Conservation (phyloP, 352 stramenopile species). For the Phytophthora pistaciae region DNA sequence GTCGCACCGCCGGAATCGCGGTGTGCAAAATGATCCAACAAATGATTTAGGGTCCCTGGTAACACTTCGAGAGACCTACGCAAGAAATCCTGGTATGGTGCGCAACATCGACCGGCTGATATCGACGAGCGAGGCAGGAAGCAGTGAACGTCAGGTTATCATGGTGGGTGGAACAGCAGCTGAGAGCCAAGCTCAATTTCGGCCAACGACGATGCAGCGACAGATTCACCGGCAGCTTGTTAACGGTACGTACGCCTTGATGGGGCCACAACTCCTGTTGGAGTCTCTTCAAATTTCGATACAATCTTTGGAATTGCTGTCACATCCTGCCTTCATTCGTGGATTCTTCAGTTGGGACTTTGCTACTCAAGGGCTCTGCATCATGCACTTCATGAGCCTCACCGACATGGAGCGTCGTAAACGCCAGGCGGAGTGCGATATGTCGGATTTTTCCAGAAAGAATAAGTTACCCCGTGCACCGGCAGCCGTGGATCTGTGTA, state of each 20-base stretch:
- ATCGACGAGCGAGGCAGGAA: background rate
- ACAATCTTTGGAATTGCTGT: conserved; percentile 4
- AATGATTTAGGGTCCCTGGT: conserved; percentile 1
- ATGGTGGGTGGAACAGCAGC: background rate
- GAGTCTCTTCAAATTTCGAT: conserved; percentile 9
- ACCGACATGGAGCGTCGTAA: conserved; percentile 1
- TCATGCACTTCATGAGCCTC: too few relatives aligned
- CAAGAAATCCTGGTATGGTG: background rate
- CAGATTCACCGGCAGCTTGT: conserved; percentile 5
- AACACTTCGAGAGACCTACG: background rate
- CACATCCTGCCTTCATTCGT: conserved; percentile 15
- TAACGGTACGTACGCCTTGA: conserved; percentile 16
- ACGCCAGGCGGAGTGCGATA: background rate
- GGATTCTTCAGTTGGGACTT: conserved; percentile 13
- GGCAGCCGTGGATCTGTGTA: too few relatives aligned
- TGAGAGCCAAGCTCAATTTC: conserved; percentile 1
- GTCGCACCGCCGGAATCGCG: background rate
- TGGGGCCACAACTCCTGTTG: background rate
- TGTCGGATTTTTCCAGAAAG: conserved; percentile 14
- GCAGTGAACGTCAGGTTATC: background rate
- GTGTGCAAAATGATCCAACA: background rate
- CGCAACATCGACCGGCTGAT: conserved; percentile 7
- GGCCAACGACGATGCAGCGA: background rate
- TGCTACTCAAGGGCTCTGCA: too few relatives aligned
- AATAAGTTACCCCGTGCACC: conserved; percentile 9